Base-by-base conservation (phyloP, 2,329 filamentous ascomycete genomes). In the Sarocladium strictum region DNA sequence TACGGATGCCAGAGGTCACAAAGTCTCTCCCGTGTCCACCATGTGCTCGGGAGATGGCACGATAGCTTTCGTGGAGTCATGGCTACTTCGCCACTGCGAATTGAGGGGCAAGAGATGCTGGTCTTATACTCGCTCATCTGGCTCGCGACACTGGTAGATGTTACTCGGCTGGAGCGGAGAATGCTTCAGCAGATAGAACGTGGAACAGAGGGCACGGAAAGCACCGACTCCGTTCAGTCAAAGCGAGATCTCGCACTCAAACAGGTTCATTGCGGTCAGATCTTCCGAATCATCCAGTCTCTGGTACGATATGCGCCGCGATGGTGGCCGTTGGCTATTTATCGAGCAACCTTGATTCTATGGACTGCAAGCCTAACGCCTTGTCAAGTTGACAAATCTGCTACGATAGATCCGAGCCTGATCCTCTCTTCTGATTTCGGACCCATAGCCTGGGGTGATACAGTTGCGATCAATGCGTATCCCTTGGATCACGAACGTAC, bases 221-320 rank as follows among this genome's bases (percentile, higher is more conserved):
- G 7, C n/a, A 12, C 27, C 3, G 27, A 19, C 5, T 7, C 3
- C 35, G 7, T 11, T 14, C 26, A 35, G 29, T 23, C 17, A 3
- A 29, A 51, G 27, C n/a, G 24, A 32, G 47, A 51, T 11, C 6
- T 23, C 21, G 47, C 29, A 3, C 47, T 51, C 3, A 33, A 33
- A 17, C 27, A 51, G 15, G 29, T 51, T 21, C 47, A 51, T 35
- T 51, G 47, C 27, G 47, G 47, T 5, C 47, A 51, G 27, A 17
- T 51, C 26, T 51, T 51, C 17, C 47, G 47, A 10, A 23, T 51
- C 14, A 17, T 51, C 6, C 27, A 35, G 10, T 19, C 17, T 4
- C 9, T 35, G 3, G 17, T 11, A 12, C 15, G 23, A 12, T 3
- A 10, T 10, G 27, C 27, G 3, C 47, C 47, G 3, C n/a, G 33